Conservation (phyloP, 805 yeast species). For the Saccharomyces kudriavzevii region DNA sequence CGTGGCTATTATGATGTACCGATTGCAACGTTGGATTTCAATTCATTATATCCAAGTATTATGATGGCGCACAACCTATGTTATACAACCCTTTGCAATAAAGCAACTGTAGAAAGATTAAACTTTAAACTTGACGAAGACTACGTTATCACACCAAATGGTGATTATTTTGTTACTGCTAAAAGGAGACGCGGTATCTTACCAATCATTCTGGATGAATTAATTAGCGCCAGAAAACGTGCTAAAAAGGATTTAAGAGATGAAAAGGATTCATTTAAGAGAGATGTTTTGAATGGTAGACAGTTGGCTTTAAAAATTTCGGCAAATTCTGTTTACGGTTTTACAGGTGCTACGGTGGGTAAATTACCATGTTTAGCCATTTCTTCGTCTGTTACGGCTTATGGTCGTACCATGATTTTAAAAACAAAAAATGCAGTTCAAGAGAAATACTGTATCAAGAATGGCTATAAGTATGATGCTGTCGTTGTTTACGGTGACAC, state of each 20-base stretch:
- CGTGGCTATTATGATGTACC: constrained; percentile 97
- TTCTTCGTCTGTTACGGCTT: constrained; percentile 90
- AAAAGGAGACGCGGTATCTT: constrained; percentile 70
- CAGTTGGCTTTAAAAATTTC: constrained; percentile 93
- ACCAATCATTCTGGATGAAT: constrained; percentile 85
- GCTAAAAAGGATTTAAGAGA: constrained; percentile 86
- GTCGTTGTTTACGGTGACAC: constrained; percentile 97
- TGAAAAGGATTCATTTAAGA: constrained; percentile 89
- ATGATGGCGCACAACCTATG: constrained; percentile 99
- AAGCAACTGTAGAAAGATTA: constrained; percentile 57
- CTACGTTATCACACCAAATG: constrained; percentile 82
- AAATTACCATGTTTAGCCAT: constrained; percentile 94
- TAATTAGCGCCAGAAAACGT: constrained; percentile 82
- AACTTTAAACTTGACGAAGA: constrained; percentile 62
- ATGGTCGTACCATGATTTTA: constrained; percentile 96
- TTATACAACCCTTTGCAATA: constrained; percentile 78
- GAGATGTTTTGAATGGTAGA: constrained; percentile 92
- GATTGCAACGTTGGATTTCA: constrained; percentile 95
- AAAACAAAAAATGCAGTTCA: constrained; percentile 81
- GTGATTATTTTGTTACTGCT: constrained; percentile 77
- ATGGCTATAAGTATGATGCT: constrained; percentile 80
- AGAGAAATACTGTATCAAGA: constrained; percentile 63
- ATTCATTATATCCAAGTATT: constrained; percentile 93
- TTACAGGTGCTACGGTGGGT: constrained; percentile 98
- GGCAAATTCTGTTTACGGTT: constrained; percentile 97